Percentiles rank a stretch among this genome's conserved stretches.
Evolutionary conservation across 1,139 yeast species (phyloP).

Genomic region (Geotrichum phurueaensis): DNA sequence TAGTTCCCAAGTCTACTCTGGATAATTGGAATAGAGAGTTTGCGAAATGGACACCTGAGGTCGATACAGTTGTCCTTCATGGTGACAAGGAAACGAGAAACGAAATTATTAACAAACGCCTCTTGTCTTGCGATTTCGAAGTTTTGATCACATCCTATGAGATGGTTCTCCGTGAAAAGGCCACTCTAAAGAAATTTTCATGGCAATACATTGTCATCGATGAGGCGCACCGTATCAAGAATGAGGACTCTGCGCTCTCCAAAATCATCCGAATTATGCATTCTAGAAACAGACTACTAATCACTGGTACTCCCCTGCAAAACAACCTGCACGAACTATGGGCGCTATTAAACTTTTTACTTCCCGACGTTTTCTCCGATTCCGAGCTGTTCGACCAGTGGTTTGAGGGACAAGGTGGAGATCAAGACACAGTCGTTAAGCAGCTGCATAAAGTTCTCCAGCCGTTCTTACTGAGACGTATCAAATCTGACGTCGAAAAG

Average conservation of each 20-base stretch:
- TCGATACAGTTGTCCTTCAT: constrained; percentile 73
- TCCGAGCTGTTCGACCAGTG: constrained; percentile 85
- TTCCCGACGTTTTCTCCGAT: constrained; percentile 94
- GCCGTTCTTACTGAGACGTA: constrained; percentile 84
- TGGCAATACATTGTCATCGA: constrained; percentile 96
- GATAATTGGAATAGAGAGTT: constrained; percentile 96
- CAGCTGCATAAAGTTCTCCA: constrained; percentile 78
- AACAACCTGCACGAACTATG: constrained; percentile 92
- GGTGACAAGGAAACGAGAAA: constrained; percentile 79
- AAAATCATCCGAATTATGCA: constrained; percentile 84
- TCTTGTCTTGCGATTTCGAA: constrained; percentile 75
- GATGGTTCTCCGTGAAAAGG: constrained; percentile 83
- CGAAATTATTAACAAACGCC: constrained; percentile 50
- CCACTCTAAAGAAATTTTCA: constrained; percentile 68
- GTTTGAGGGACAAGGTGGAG: constrained; percentile 52
- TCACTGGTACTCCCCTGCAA: constrained; percentile 95
- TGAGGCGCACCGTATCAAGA: constrained; percentile 95
- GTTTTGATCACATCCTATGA: constrained; percentile 88
- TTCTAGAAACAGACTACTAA: constrained; percentile 74
- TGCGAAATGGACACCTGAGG: constrained; percentile 94
- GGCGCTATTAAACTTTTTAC: constrained; percentile 83
- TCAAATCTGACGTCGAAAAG: constrained; percentile 88
- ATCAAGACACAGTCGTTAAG: constrained; percentile 73
- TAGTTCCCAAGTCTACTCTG: constrained; percentile 91
- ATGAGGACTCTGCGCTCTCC: constrained; percentile 84